A percentile compares a stretch with the other conserved stretches of the same genome.
These are phyloP conservation scores for Picochlorum costavermella DNA, from an alignment of 139 green algal species.

Conservation along the genomic window DNA sequence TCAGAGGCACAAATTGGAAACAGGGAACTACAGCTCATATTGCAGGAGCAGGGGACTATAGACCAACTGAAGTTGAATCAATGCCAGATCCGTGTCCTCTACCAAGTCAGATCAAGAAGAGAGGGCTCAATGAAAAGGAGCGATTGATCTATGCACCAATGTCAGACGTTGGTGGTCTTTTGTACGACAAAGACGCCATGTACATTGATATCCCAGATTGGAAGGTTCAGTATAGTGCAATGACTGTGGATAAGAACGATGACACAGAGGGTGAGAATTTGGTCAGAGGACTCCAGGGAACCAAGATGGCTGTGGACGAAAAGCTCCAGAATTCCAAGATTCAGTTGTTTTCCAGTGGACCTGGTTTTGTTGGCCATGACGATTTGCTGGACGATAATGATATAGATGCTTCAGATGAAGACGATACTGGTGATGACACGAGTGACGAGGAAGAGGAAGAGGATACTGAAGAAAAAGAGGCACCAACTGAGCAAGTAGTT, in stretches of 20 bases:
- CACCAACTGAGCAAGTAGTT: constrained; percentile 10
- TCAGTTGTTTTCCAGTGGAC: constrained; percentile 34
- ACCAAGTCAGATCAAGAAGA: constrained; percentile 61
- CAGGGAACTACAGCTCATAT: constrained; percentile 63
- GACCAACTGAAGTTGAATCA: constrained; percentile 52
- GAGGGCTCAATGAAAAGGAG: constrained; percentile 76
- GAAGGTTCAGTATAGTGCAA: constrained; percentile 72
- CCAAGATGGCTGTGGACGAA: constrained; percentile 68
- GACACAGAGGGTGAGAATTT: constrained; percentile 65
- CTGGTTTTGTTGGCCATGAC: background rate
- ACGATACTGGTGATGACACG: constrained; percentile 9
- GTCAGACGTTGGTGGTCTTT: constrained; percentile 85
- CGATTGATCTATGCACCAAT: constrained; percentile 94
- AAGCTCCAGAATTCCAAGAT: constrained; percentile 54
- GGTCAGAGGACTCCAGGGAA: constrained; percentile 73
- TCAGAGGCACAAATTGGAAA: constrained; percentile 78
- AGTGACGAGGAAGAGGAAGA: constrained; percentile 16
- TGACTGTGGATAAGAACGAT: constrained; percentile 6
- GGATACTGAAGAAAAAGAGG: constrained; percentile 24
- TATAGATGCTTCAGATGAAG: background rate
- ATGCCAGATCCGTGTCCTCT: constrained; percentile 96
- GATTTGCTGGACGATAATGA: constrained; percentile 9
- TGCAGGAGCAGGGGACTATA: constrained; percentile 84
- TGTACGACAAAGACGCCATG: constrained; percentile 95
- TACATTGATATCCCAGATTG: constrained; percentile 97